phyloP scores from a whole-genome alignment of 257 asterid species.

The Primulina eburnea region DNA sequence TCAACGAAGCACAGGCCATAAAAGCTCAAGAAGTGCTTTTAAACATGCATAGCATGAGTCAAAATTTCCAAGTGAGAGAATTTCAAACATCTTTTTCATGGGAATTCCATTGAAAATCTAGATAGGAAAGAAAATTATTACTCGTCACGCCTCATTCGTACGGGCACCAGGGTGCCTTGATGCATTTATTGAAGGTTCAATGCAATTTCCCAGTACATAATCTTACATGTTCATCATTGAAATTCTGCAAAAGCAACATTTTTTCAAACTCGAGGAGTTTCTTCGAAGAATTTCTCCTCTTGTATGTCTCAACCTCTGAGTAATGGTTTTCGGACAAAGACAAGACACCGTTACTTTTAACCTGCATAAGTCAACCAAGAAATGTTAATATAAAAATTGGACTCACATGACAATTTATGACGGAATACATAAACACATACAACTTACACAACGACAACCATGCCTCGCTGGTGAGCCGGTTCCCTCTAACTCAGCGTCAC shows the following conservation, averaged over 20 bases:
- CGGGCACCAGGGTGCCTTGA: not conserved
- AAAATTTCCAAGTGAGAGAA: not conserved
- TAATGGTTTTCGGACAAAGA: slow-evolving; percentile 43
- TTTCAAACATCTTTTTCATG: not conserved
- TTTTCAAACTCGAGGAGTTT: slow-evolving; percentile 47
- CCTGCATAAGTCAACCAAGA: slow-evolving; percentile 49
- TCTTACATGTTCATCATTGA: slow-evolving; percentile 78
- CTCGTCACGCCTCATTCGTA: not conserved
- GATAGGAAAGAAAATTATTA: not conserved
- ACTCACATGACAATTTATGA: slow-evolving; percentile 36
- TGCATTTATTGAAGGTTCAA: not conserved
- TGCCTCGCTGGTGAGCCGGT: slow-evolving; percentile 45
- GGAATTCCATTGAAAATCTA: not conserved
- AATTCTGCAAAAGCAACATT: slow-evolving; percentile 46
- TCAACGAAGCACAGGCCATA: not conserved
- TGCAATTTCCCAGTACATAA: slow-evolving; percentile 13
- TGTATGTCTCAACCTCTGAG: slow-evolving; percentile 38
- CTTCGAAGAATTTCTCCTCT: slow-evolving; percentile 38
- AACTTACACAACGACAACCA: slow-evolving; percentile 99
- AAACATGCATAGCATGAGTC: not conserved
- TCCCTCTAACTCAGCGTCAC: slow-evolving; percentile 32
- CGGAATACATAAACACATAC: slow-evolving; percentile 80
- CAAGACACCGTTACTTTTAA: slow-evolving; percentile 71
- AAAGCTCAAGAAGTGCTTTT: not conserved
- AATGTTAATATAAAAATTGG: slow-evolving; percentile 52